Base-by-base conservation (phyloP, 2,329 filamentous ascomycete species). In the Paecilomyces variotii region DNA sequence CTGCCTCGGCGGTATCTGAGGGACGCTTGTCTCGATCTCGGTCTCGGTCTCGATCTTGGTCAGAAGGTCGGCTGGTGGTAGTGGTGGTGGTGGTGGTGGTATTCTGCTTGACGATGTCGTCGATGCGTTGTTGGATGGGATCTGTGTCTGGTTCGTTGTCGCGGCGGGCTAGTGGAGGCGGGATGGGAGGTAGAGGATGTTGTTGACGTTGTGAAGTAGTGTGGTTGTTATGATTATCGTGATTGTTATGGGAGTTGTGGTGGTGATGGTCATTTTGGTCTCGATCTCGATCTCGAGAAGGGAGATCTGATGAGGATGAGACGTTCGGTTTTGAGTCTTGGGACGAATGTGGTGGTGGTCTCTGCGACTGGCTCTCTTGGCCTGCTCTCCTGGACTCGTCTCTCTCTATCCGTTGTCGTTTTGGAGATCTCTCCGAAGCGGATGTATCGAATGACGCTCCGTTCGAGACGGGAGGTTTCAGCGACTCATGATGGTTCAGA, bases 101-200 rank as follows among this genome's bases (percentile, higher is more conserved):
- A 56, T 66, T 67, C 51, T 68, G 64, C 51, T 68, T 63, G 26
- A 74, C 68, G 54, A 74, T 74, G 57, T 70, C 65, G 54, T 74
- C 72, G 54, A 74, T 74, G 9, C 70, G 68, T 58, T 69, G 69
- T 56, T 74, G 72, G 50, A 74, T 67, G 10, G 70, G 66, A 54
- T 74, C 71, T 14, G 60, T 7, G n/a, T 53, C 54, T 53, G 58
- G 34, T 26, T 61, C 57, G 34, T 55, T 45, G 26, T 51, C 24
- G 27, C 55, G 12, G 51, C 58, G 26, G 11, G 54, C 55, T 64
- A 59, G 35, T 60, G 63, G 30, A 59, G 62, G 35, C 27, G 55
- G 55, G 25, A 25, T 53, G 26, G 50, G 52, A 11, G 53, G 28
- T 50, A 63, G 55, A 12, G 63, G 63, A 56, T 66, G 65, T 50